phyloP scores from a whole-genome alignment of 352 stramenopile genomes.

The Phytophthora macrochlamydospora region DNA sequence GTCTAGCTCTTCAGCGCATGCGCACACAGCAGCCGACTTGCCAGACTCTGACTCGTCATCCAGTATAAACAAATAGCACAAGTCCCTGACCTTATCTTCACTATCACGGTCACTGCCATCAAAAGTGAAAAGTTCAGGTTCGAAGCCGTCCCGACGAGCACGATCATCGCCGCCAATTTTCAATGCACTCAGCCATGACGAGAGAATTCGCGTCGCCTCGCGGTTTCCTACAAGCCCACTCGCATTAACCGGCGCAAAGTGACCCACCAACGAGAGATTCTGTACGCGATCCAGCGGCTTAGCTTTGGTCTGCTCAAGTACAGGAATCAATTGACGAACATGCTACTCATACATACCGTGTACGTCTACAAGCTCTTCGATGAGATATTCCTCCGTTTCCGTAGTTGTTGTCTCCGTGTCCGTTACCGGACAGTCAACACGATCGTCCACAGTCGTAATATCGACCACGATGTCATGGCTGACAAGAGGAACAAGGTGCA shows the following conservation, averaged over 20 bases:
- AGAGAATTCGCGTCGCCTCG: slow-evolving; percentile 59
- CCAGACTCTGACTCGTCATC: slow-evolving; percentile 70
- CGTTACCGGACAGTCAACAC: too few relatives aligned
- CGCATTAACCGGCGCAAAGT: slow-evolving; percentile 60
- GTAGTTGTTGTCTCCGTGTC: too few relatives aligned
- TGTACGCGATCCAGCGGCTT: too few relatives aligned
- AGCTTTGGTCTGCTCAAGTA: too few relatives aligned
- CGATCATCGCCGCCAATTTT: slow-evolving; percentile 60
- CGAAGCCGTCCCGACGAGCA: slow-evolving; percentile 50
- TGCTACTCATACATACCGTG: too few relatives aligned
- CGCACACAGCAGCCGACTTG: slow-evolving; percentile 83
- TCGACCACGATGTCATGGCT: too few relatives aligned
- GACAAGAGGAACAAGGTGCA: too few relatives aligned
- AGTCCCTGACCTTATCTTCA: slow-evolving; percentile 57
- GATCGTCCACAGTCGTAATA: too few relatives aligned
- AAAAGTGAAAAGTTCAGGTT: slow-evolving; percentile 70
- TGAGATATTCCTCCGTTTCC: too few relatives aligned
- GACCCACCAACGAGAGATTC: slow-evolving; percentile 46
- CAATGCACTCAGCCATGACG: slow-evolving; percentile 77
- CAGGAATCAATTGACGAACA: too few relatives aligned
- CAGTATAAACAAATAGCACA: slow-evolving; percentile 78
- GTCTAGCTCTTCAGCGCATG: slow-evolving; percentile 77
- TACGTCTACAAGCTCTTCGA: too few relatives aligned
- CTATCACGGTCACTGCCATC: slow-evolving; percentile 61
- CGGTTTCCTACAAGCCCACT: slow-evolving; percentile 76